These are phyloP conservation scores for Cutaneotrichosporon sp. DNA, from an alignment of 1,284 basidiomycete species.

Conservation along the genomic window DNA sequence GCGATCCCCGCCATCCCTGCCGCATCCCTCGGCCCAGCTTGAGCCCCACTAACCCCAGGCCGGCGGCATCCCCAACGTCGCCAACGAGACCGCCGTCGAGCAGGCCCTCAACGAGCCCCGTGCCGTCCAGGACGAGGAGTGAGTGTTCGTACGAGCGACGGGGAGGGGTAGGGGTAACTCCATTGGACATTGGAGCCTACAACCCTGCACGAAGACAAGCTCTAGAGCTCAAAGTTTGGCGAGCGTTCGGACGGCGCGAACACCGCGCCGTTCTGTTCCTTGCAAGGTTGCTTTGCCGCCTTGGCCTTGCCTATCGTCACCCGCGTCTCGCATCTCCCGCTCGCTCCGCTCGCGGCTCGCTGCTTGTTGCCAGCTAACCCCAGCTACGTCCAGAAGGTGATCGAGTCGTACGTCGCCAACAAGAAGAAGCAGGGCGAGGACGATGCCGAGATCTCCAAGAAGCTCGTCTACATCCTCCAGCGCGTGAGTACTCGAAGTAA, in stretches of 20 bases:
- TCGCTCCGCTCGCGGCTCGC: background rate
- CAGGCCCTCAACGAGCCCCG: conserved; percentile 11
- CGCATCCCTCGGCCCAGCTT: too few species aligned
- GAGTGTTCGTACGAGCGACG: too few species aligned
- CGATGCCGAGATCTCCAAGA: conserved; percentile 4
- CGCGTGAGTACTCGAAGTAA: too few species aligned
- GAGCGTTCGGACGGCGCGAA: too few species aligned
- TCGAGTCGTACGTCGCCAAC: conserved; percentile 15
- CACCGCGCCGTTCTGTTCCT: too few species aligned
- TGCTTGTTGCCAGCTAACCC: background rate
- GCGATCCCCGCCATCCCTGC: too few species aligned
- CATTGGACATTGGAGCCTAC: too few species aligned
- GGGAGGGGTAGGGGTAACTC: too few species aligned
- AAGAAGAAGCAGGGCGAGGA: conserved; percentile 17
- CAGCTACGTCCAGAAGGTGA: conserved; percentile 14
- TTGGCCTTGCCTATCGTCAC: background rate
- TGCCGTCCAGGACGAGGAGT: conserved; percentile 16
- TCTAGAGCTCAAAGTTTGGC: too few species aligned
- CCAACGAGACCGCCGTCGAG: conserved; percentile 16
- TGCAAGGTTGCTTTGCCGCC: too few species aligned
- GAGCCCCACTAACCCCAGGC: too few species aligned
- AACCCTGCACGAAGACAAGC: too few species aligned
- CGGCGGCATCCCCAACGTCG: conserved; percentile 10
- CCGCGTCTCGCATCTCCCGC: background rate
- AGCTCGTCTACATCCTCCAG: conserved; percentile 15